These are phyloP conservation scores for Noccaea caerulescens DNA, from an alignment of 345 rosid species.

Conservation along the genomic window DNA sequence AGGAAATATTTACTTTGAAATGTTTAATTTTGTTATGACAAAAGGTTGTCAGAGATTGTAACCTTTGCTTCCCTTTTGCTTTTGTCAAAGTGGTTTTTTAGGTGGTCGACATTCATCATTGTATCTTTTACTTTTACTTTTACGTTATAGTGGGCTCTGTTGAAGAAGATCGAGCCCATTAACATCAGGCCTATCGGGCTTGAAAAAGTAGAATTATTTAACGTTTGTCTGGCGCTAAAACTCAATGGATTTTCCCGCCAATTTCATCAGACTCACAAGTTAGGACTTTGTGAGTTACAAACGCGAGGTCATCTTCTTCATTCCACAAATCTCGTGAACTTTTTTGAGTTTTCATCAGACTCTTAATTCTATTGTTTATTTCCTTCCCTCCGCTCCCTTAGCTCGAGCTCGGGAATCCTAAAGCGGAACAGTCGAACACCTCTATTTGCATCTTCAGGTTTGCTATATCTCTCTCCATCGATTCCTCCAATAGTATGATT, in stretches of 20 bases:
- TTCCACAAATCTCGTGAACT: not conserved
- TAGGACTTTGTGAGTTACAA: not conserved
- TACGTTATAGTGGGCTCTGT: not conserved
- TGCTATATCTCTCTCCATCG: not conserved
- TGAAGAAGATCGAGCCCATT: not conserved
- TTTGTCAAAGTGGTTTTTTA: conserved; percentile 24
- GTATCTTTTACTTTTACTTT: not conserved
- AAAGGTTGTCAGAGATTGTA: conserved; percentile 28
- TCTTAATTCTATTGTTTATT: conserved; percentile 19
- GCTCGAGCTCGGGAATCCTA: conserved; percentile 25
- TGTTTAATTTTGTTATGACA: not conserved
- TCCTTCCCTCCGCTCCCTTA: conserved; percentile 31
- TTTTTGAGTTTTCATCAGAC: not conserved
- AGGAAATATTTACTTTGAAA: not conserved
- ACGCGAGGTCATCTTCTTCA: conserved; percentile 24
- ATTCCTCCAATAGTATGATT: not conserved
- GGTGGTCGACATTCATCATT: conserved; percentile 36
- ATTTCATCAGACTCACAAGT: not conserved
- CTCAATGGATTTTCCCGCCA: conserved; percentile 44
- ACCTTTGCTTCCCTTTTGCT: conserved; percentile 33
- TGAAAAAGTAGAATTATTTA: not conserved
- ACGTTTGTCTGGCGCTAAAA: conserved; percentile 41
- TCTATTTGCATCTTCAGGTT: conserved; percentile 31
- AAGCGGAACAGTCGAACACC: not conserved
- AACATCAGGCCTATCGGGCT: not conserved